Conservation (phyloP, 192 early-diverging fungal genomes). For the Backusella tarrabulga region DNA sequence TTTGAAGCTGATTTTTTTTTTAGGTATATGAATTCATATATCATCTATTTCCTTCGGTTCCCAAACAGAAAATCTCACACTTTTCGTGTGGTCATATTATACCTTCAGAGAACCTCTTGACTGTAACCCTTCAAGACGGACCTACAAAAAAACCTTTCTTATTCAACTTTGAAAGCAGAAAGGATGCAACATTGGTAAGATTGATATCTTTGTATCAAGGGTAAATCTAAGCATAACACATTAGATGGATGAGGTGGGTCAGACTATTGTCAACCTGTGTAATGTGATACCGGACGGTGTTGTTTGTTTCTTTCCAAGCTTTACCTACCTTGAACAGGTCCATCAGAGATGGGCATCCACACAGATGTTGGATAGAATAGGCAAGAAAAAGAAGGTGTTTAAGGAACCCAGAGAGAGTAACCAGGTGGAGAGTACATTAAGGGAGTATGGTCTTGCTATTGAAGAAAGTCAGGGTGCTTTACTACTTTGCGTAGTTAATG, state of each 20-base stretch:
- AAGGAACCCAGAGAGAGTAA: conserved; percentile 58
- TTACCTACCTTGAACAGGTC: conserved; percentile 69
- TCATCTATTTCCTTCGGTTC: conserved; percentile 57
- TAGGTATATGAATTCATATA: conserved; percentile 42
- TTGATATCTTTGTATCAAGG: too few species aligned
- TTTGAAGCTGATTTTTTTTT: background rate
- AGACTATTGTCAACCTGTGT: conserved; percentile 66
- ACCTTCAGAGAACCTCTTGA: conserved; percentile 69
- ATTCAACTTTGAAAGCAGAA: conserved; percentile 68
- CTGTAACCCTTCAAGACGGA: conserved; percentile 59
- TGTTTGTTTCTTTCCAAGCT: conserved; percentile 88
- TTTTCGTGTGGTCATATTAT: conserved; percentile 91
- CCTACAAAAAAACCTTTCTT: conserved; percentile 61
- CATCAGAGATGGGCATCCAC: conserved; percentile 49
- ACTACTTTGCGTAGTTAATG: conserved; percentile 87
- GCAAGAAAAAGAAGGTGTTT: conserved; percentile 68
- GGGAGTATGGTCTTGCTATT: conserved; percentile 58
- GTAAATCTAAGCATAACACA: background rate
- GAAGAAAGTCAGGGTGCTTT: conserved; percentile 59
- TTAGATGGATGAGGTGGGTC: conserved; percentile 69
- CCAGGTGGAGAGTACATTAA: conserved; percentile 56
- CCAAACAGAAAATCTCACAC: conserved; percentile 44
- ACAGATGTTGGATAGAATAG: conserved; percentile 42
- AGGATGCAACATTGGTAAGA: conserved; percentile 43
- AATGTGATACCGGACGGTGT: conserved; percentile 80